Evolutionary conservation across 352 stramenopile genomes (phyloP).

Genomic region (Phytophthora cactorum): DNA sequence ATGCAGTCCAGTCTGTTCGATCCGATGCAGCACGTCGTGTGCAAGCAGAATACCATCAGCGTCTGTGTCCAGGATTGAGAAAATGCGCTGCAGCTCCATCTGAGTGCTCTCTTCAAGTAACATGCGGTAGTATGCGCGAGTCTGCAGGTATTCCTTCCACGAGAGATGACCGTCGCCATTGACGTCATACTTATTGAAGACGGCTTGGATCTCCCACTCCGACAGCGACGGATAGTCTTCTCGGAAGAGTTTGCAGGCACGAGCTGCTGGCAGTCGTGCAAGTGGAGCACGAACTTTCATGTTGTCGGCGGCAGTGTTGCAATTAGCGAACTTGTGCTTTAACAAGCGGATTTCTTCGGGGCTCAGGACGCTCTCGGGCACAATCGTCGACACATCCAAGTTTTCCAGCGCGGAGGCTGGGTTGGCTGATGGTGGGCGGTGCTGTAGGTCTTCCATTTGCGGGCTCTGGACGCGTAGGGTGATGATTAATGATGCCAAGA

Average conservation of each 20-base stretch:
- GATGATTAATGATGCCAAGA: background rate
- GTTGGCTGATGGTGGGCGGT: conserved; percentile 13
- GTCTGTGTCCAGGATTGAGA: conserved; percentile 69
- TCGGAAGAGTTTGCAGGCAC: conserved; percentile 65
- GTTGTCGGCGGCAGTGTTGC: conserved; percentile 35
- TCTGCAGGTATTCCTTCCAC: conserved; percentile 64
- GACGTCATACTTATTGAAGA: conserved; percentile 68
- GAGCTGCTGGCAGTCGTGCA: conserved; percentile 39
- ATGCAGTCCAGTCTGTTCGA: conserved; percentile 59
- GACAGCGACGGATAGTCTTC: conserved; percentile 70
- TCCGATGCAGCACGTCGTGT: conserved; percentile 52
- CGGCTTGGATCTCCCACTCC: conserved; percentile 62
- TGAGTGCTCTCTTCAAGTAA: conserved; percentile 61
- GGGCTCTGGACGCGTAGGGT: background rate
- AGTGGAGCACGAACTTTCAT: conserved; percentile 41
- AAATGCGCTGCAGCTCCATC: conserved; percentile 62
- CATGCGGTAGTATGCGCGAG: conserved; percentile 60
- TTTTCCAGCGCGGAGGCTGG: conserved; percentile 20
- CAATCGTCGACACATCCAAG: conserved; percentile 40
- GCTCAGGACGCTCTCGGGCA: conserved; percentile 48
- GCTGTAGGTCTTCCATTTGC: conserved; percentile 24
- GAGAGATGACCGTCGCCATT: conserved; percentile 65
- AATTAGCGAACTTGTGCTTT: conserved; percentile 56
- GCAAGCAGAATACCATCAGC: conserved; percentile 60
- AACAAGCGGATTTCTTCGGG: conserved; percentile 56